Base-by-base conservation (phyloP, 2,329 filamentous ascomycete species). In the Pyrenophora graminea region DNA sequence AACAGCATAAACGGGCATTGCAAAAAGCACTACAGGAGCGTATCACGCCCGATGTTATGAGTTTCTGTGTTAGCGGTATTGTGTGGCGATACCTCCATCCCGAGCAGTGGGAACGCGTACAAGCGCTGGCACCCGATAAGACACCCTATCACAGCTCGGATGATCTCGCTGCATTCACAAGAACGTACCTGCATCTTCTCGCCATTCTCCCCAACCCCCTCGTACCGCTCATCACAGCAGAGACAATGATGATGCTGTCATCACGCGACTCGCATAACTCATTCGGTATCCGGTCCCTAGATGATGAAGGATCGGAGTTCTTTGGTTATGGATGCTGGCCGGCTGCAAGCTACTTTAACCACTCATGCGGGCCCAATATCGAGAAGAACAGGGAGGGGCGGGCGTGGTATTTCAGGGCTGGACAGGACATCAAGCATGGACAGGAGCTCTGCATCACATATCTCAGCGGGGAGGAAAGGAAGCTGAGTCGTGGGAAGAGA, bases 291-390 rank as follows among this genome's bases (percentile, higher is more conserved):
- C 72, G 74, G 6, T 70, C 66, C 9, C 68, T 75, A 3, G 74
- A 74, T 43, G 76, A 78, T 42, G 76, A 76, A 31, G 75, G 75
- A 7, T 71, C 73, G 7, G 78, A 80, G 59, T 79, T 79, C 59
- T 75, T 80, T 53, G 78, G 77, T 13, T 80, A 76, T 41, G 77
- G 73, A 0, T 70, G 79, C 30, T 80, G 77, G 71, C 74, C 77
- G 0, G 62, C 64, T 4, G 77, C 78, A 1, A 76, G 72, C 53
- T 80, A 78, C 62, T 80, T 79, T 67, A 80, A 80, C 44, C 78
- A 80, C 55, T 74, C 70, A 4, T 80, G 78, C 58, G 61, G 44
- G 13, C 76, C 77, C 19, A 80, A 76, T 37, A 54, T 80, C 1
- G 62, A 61, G 38, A 80, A 80, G 69, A 62, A 55, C 34, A 63